A percentile compares a stretch with the other conserved stretches of the same genome.
phyloP scores from a whole-genome alignment of 768 basidiomycete genomes.

The Termitomyces eurrhizus region DNA sequence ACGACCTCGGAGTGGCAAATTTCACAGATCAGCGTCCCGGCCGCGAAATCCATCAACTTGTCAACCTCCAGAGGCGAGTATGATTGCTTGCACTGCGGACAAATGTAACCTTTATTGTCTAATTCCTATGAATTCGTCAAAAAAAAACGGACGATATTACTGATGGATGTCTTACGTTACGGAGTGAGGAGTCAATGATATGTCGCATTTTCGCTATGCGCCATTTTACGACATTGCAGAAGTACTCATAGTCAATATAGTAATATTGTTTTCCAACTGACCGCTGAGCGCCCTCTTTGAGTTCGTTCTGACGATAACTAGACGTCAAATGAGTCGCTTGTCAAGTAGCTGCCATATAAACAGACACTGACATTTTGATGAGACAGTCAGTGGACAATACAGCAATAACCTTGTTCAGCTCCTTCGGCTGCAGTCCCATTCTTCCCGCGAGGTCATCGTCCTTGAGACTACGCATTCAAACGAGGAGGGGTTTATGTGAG shows the following conservation, averaged over 20 bases:
- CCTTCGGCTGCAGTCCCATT: conserved; percentile 86
- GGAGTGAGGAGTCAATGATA: conserved; percentile 83
- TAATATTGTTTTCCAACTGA: conserved; percentile 90
- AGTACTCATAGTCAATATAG: conserved; percentile 93
- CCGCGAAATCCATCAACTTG: conserved; percentile 70
- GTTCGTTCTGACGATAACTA: conserved; percentile 88
- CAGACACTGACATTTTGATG: conserved; percentile 63
- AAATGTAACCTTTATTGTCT: conserved; percentile 97
- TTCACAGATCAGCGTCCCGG: conserved; percentile 76
- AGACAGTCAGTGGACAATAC: conserved; percentile 75
- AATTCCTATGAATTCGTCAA: conserved; percentile 62
- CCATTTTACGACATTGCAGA: conserved; percentile 99
- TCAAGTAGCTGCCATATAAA: no score
- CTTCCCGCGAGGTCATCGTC: conserved; percentile 92
- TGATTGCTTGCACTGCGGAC: conserved; percentile 79
- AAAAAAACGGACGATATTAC: neutral
- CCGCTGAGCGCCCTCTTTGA: conserved; percentile 85
- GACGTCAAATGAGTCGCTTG: neutral
- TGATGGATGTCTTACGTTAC: conserved; percentile 58
- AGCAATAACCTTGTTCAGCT: conserved; percentile 86
- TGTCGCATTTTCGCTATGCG: conserved; percentile 89
- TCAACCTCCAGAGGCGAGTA: conserved; percentile 87
- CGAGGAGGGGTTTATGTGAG: conserved; percentile 20
- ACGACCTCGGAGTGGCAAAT: conserved; percentile 82
- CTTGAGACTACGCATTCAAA: conserved; percentile 61